Evolutionary conservation across 2,329 filamentous ascomycete species (phyloP).

Genomic region (Nannizziopsis arthrosporioides): DNA sequence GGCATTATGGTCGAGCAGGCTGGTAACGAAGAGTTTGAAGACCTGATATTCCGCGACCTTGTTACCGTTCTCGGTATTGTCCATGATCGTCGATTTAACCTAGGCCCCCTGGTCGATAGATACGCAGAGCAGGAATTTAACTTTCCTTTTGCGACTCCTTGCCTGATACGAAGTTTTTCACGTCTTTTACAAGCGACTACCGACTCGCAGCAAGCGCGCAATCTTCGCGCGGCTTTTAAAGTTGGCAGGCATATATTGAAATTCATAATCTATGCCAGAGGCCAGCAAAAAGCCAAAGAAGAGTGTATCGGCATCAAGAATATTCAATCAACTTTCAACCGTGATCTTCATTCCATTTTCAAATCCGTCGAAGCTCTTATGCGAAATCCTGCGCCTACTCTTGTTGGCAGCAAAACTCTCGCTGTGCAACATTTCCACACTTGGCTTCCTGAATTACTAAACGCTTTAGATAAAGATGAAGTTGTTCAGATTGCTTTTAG

Average conservation of each 20-base stretch:
- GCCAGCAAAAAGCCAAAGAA: conserved; percentile 80
- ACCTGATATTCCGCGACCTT: conserved; percentile 79
- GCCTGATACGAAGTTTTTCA: conserved; percentile 74
- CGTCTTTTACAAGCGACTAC: conserved; percentile 71
- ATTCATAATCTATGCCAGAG: conserved; percentile 81
- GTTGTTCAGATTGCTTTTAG: conserved; percentile 84
- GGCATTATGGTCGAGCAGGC: conserved; percentile 80
- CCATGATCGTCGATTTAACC: conserved; percentile 84
- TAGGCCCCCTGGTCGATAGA: conserved; percentile 78
- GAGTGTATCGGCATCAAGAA: conserved; percentile 73
- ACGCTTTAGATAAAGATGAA: conserved; percentile 66
- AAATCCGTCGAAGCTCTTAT: conserved; percentile 82
- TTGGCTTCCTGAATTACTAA: conserved; percentile 84
- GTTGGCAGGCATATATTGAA: conserved; percentile 86
- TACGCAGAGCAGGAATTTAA: conserved; percentile 84
- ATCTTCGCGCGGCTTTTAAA: conserved; percentile 83
- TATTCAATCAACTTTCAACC: conserved; percentile 59
- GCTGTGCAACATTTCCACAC: conserved; percentile 93
- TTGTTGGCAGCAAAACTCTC: conserved; percentile 89
- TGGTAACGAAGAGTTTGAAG: conserved; percentile 85
- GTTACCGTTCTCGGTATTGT: conserved; percentile 87
- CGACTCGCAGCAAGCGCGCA: conserved; percentile 70
- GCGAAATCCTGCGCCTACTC: conserved; percentile 68
- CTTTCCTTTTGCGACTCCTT: conserved; percentile 83
- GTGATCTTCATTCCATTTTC: conserved; percentile 77